Evolutionary conservation across 805 yeast genomes (phyloP).

Genomic region (Metschnikowia sp.): DNA sequence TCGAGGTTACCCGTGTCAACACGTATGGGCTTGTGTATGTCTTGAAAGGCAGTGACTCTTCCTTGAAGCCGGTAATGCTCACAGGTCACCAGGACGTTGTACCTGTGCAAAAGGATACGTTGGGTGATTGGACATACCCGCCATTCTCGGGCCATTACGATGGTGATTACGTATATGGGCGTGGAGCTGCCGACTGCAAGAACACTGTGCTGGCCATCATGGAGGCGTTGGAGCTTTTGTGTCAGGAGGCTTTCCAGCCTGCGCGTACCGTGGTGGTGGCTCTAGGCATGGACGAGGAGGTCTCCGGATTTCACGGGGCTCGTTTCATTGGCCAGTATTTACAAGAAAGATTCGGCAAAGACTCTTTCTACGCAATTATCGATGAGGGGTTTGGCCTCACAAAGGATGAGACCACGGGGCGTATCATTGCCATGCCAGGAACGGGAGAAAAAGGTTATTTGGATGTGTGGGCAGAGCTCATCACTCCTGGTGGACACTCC

Average conservation of each 20-base stretch:
- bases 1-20: constrained; percentile 33
- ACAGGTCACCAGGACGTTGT: constrained; percentile 43
- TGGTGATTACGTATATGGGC: constrained; percentile 21
- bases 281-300: constrained; percentile 22
- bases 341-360: constrained; percentile 15
- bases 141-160: constrained; percentile 37
- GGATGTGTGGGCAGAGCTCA: constrained; percentile 34
- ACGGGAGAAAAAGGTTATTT: constrained; percentile 50
- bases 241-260: constrained; percentile 10
- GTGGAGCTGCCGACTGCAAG: constrained; percentile 20
- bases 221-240: constrained; percentile 18
- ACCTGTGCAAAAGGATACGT: constrained; percentile 37
- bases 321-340: constrained; percentile 13
- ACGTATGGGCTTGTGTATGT: constrained; percentile 36
- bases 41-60: constrained; percentile 32
- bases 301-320: constrained; percentile 17
- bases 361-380: constrained; percentile 17
- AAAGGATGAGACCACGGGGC: constrained; percentile 42
- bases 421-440: constrained; percentile 49
- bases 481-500: constrained; percentile 30
- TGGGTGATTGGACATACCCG: constrained; percentile 37
- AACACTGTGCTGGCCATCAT: constrained; percentile 17
- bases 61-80: constrained; percentile 34
- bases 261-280: constrained; percentile 16
- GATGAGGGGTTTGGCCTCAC: constrained; percentile 28